Conservation (phyloP, 2,329 filamentous ascomycete species). For the Talaromyces sp. region DNA sequence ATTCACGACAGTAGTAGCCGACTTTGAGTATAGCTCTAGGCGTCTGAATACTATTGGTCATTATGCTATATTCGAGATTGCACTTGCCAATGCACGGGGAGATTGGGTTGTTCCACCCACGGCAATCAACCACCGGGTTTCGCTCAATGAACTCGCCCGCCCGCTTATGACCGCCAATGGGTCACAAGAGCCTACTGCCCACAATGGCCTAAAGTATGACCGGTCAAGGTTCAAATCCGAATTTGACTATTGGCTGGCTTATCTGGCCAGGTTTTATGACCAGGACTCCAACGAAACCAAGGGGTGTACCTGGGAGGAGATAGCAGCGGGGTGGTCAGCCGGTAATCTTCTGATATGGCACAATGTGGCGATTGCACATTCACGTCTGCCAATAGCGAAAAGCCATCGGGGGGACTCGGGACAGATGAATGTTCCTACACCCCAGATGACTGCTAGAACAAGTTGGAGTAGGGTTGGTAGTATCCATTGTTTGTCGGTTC, state of each 20-base stretch:
- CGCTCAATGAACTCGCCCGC: neutral
- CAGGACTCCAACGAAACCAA: too few species aligned
- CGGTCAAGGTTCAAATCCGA: too few species aligned
- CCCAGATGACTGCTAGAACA: constrained; percentile 30
- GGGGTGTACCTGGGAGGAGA: too few species aligned
- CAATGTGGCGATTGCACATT: constrained; percentile 31
- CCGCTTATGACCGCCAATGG: neutral
- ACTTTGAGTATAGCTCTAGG: neutral
- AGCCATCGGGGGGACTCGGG: constrained; percentile 39
- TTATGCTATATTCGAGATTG: constrained; percentile 3
- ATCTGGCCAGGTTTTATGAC: too few species aligned
- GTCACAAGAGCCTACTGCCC: too few species aligned
- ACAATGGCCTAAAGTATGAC: too few species aligned
- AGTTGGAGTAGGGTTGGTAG: constrained; percentile 33
- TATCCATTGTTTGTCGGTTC: constrained; percentile 30
- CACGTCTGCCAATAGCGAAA: constrained; percentile 27
- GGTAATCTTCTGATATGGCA: constrained; percentile 34
- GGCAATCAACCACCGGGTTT: neutral
- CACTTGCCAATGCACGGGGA: neutral
- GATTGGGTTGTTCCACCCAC: constrained; percentile 3
- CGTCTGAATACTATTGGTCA: neutral
- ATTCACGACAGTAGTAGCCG: neutral
- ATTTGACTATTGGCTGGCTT: too few species aligned
- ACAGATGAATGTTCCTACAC: constrained; percentile 33
- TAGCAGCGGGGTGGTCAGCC: constrained; percentile 24